Conservation (phyloP, 2,329 filamentous ascomycete genomes). For the Arthrobotrys pseudoclavata region DNA sequence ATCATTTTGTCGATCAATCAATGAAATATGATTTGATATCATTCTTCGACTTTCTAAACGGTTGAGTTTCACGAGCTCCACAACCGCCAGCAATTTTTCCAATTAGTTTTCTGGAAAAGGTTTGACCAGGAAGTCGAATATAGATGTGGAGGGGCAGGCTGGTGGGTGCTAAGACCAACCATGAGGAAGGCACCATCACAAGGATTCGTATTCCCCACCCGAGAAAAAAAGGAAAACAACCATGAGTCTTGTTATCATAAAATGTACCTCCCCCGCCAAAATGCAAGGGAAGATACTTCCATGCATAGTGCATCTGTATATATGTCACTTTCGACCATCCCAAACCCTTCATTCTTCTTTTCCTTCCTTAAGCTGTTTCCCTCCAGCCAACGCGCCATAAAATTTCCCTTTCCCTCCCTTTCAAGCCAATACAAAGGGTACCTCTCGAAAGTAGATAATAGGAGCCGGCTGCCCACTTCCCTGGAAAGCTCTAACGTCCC, state of each 20-base stretch:
- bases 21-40: slow-evolving; percentile 47
- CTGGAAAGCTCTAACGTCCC: slow-evolving; percentile 38
- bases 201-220: slow-evolving; percentile 52
- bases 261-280: slow-evolving; percentile 48
- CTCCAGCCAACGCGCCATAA: slow-evolving; percentile 60
- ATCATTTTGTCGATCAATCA: slow-evolving; percentile 7
- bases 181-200: slow-evolving; percentile 25
- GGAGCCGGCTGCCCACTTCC: slow-evolving; percentile 44
- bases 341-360: slow-evolving; percentile 53
- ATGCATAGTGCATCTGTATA: slow-evolving; percentile 12
- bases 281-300: slow-evolving; percentile 19
- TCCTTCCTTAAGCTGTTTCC: slow-evolving; percentile 60
- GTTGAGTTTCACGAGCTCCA: slow-evolving; percentile 34
- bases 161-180: slow-evolving; percentile 35
- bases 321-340: slow-evolving; percentile 50
- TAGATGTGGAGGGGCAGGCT: slow-evolving; percentile 22
- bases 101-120: slow-evolving; percentile 49
- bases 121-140: slow-evolving; percentile 38
- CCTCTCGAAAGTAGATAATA: slow-evolving; percentile 56
- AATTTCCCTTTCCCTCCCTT: slow-evolving; percentile 58
- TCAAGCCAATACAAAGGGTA: slow-evolving; percentile 58
- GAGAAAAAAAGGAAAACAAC: slow-evolving; percentile 43
- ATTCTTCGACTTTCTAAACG: slow-evolving; percentile 6
- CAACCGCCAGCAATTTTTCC: slow-evolving; percentile 21
- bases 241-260: slow-evolving; percentile 41